phyloP scores from a whole-genome alignment of 2,329 filamentous ascomycete species.

The Samsoniella hepiali region DNA sequence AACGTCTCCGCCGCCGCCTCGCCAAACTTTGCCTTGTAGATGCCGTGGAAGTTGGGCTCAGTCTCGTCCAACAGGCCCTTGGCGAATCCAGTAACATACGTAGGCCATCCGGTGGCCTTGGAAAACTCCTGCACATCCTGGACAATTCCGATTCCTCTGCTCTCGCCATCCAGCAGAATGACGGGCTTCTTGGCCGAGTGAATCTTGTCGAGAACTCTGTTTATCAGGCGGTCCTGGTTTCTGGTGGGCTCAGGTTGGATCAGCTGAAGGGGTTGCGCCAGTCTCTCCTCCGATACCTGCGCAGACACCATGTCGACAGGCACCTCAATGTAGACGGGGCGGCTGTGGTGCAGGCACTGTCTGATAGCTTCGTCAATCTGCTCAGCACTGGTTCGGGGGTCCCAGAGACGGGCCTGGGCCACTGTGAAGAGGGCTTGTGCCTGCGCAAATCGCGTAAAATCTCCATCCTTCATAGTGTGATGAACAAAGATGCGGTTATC shows the following conservation, averaged over 20 bases:
- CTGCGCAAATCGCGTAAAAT: conserved; percentile 48
- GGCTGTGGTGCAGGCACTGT: conserved; percentile 49
- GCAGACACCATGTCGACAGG: conserved; percentile 50
- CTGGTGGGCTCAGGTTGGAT: conserved; percentile 18
- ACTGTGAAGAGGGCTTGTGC: conserved; percentile 49
- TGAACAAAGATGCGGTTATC: conserved; percentile 44
- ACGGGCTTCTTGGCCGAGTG: conserved; percentile 44
- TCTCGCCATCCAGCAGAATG: conserved; percentile 52
- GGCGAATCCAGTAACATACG: conserved; percentile 44
- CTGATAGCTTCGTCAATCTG: conserved; percentile 50
- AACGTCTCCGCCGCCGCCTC: conserved; percentile 34
- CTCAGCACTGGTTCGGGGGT: conserved; percentile 42
- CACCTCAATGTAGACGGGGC: conserved; percentile 55
- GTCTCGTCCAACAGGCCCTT: conserved; percentile 50
- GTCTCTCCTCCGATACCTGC: conserved; percentile 31
- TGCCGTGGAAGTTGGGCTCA: conserved; percentile 44
- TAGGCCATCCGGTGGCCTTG: conserved; percentile 43
- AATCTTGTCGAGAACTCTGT: conserved; percentile 39
- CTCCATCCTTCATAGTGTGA: conserved; percentile 54
- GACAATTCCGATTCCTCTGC: conserved; percentile 39
- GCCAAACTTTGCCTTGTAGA: conserved; percentile 45
- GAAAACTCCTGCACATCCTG: conserved; percentile 42
- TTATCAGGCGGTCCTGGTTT: conserved; percentile 30
- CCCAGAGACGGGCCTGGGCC: conserved; percentile 44
- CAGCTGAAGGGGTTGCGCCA: conserved; percentile 28